Base-by-base conservation (phyloP, 495 filamentous ascomycete genomes). In the Daldinia childiae region DNA sequence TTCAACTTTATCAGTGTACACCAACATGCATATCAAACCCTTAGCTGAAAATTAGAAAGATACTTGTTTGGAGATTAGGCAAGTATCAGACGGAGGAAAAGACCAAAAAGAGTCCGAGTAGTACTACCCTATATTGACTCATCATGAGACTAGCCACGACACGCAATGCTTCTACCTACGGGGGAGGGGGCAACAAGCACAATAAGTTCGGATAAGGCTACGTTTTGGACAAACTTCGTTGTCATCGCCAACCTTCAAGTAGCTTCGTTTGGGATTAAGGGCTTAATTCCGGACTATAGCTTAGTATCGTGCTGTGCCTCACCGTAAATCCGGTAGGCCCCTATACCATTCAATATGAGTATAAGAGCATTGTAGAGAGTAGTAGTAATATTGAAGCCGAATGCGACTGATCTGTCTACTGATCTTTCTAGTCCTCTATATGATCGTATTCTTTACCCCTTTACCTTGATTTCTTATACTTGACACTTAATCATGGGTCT, bases 401-500 rank as follows among this genome's bases (percentile, higher is more conserved):
- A 19, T 45, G 17, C 8, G 17, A 19, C 2, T 9, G 41, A 21
- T 19, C 38, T 17, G 4, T 5, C 38, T 41, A 7, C 38, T 17
- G 5, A 7, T 6, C 4, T 41, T 41, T 17, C 38, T 7, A n/a
- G 4, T 41, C 17, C 38, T 17, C 7, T 15, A 15, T 41, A 41
- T 17, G 38, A 6, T 17, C 15, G 15, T 41, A 17, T 17, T 26
- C 0, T 21, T 56, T 32, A 1, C n/a, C 68, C 84, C 6, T 75
- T 79, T 14, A 77, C 84, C 45, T 68, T 70, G 1, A 15, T 6
- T n/a, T 38, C 24, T 15, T 24, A 36, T 26, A 17, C 19, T 36
- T 36, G n/a, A 26, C 0, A 21, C 38, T 64, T 39, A 81, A 79
- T 6, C 79, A 83, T 11, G 79, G 79, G 78, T 78, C 66, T 82